A percentile compares a stretch with the other conserved stretches of the same genome.
Evolutionary conservation across 2,329 filamentous ascomycete species (phyloP).

Genomic region (Aspergillus pseudoglaucus): DNA sequence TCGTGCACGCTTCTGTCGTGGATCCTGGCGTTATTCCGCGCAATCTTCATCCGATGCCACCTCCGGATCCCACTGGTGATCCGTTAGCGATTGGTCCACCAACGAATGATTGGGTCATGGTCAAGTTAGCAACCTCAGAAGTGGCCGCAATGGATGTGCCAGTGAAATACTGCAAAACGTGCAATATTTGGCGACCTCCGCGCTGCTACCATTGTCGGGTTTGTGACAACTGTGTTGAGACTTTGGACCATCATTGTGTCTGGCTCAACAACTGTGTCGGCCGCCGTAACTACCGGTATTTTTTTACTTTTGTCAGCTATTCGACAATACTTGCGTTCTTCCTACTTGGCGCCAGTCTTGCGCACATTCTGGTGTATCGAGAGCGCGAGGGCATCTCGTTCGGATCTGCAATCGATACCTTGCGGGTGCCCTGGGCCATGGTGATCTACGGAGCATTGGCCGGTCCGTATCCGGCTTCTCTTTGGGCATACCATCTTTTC

Average conservation of each 20-base stretch:
- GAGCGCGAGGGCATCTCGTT: constrained; percentile 61
- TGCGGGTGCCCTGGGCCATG: constrained; percentile 80
- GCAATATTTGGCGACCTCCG: constrained; percentile 93
- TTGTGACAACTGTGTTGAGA: constrained; percentile 96
- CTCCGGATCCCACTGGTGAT: constrained; percentile 66
- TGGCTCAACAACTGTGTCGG: constrained; percentile 99
- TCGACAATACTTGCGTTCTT: constrained; percentile 71
- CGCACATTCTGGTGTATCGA: constrained; percentile 70
- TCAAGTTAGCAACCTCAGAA: constrained; percentile 67
- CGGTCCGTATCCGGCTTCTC: constrained; percentile 71
- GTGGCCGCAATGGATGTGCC: constrained; percentile 95
- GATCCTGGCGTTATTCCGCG: constrained; percentile 92
- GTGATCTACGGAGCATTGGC: constrained; percentile 72
- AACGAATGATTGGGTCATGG: constrained; percentile 88
- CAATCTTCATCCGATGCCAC: constrained; percentile 85
- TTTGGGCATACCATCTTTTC: constrained; percentile 86
- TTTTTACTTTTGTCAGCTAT: constrained; percentile 82
- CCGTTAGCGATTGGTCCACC: constrained; percentile 74
- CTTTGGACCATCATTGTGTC: constrained; percentile 95
- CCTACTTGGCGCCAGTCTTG: constrained; percentile 69
- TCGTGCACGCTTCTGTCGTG: constrained; percentile 82
- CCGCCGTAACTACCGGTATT: constrained; percentile 94
- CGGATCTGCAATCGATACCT: constrained; percentile 59
- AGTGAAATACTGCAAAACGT: constrained; percentile 96
- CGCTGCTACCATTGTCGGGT: constrained; percentile 93